These are phyloP conservation scores for Amanita jacksonii DNA, from an alignment of 768 basidiomycete species.

Conservation along the genomic window DNA sequence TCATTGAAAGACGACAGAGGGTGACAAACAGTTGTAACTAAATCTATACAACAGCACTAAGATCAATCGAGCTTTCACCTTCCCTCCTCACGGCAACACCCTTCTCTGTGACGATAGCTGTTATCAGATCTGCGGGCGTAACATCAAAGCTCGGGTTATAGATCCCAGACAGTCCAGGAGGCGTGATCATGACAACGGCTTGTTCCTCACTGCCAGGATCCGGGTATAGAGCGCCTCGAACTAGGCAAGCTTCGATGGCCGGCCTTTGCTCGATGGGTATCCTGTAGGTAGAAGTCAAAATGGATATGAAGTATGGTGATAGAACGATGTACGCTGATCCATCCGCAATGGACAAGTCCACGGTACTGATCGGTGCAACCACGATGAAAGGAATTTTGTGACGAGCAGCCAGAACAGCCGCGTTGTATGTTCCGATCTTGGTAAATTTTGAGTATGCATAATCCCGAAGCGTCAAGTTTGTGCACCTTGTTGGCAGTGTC, in stretches of 20 bases:
- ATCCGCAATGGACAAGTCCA: constrained; percentile 71
- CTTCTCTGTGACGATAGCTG: constrained; percentile 92
- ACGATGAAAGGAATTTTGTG: constrained; percentile 90
- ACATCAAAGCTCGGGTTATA: constrained; percentile 98
- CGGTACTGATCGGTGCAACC: constrained; percentile 85
- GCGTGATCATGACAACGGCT: constrained; percentile 79
- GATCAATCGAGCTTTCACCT: constrained; percentile 51
- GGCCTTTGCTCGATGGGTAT: constrained; percentile 95
- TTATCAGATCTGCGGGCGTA: constrained; percentile 87
- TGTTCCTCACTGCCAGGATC: constrained; percentile 45
- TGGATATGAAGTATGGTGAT: constrained; percentile 8
- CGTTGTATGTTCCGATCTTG: constrained; percentile 91
- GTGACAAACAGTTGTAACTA: neutral
- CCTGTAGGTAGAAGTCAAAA: constrained; percentile 16
- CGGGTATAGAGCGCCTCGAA: constrained; percentile 73
- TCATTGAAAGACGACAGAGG: constrained; percentile 9
- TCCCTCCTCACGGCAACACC: constrained; percentile 74
- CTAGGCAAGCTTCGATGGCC: constrained; percentile 77
- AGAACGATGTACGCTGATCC: constrained; percentile 40
- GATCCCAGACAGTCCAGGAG: constrained; percentile 48
- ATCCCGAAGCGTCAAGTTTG: neutral
- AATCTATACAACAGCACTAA: constrained; percentile 41
- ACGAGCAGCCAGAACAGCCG: constrained; percentile 81
- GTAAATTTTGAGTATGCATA: neutral
- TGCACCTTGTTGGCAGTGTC: constrained; percentile 90